Evolutionary conservation across 1,284 basidiomycete genomes (phyloP).

Genomic region (Cryptococcus wingfieldii): DNA sequence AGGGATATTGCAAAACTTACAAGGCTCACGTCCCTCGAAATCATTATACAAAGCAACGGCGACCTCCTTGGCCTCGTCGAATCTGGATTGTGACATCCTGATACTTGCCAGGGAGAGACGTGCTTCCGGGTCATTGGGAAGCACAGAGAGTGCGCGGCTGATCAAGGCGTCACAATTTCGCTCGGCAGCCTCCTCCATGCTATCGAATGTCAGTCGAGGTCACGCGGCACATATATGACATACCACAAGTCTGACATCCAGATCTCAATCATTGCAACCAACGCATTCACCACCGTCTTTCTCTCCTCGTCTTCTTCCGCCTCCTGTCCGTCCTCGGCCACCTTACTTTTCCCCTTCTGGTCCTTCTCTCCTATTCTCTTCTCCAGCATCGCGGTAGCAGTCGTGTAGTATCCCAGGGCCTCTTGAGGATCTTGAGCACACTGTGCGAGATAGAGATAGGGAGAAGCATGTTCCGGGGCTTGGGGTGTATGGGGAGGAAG

Average conservation of each 20-base stretch:
- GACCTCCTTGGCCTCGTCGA: conserved; percentile 70
- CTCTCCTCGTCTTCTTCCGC: conserved; percentile 58
- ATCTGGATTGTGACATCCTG: conserved; percentile 77
- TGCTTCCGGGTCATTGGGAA: conserved; percentile 73
- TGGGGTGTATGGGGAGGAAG: conserved; percentile 56
- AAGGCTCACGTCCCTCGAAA: conserved; percentile 70
- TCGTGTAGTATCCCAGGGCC: conserved; percentile 74
- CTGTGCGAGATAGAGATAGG: conserved; percentile 87
- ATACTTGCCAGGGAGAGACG: conserved; percentile 80
- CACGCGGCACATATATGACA: neutral
- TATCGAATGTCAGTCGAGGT: conserved; percentile 36
- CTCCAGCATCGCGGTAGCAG: conserved; percentile 70
- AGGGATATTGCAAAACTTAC: conserved; percentile 47
- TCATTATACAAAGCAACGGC: conserved; percentile 66
- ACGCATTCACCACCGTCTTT: conserved; percentile 71
- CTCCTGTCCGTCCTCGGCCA: conserved; percentile 59
- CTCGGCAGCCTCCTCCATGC: conserved; percentile 59
- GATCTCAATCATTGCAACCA: conserved; percentile 89
- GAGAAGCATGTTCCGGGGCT: conserved; percentile 63
- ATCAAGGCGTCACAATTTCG: conserved; percentile 76
- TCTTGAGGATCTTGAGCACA: conserved; percentile 65
- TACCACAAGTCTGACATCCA: conserved; percentile 97
- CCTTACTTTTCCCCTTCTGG: conserved; percentile 23
- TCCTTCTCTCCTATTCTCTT: conserved; percentile 53
- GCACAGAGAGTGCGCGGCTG: conserved; percentile 64